Percentiles rank a stretch among this genome's conserved stretches.
Conservation (phyloP, 2,329 filamentous ascomycete species). For the Fusarium gaditjirri region DNA sequence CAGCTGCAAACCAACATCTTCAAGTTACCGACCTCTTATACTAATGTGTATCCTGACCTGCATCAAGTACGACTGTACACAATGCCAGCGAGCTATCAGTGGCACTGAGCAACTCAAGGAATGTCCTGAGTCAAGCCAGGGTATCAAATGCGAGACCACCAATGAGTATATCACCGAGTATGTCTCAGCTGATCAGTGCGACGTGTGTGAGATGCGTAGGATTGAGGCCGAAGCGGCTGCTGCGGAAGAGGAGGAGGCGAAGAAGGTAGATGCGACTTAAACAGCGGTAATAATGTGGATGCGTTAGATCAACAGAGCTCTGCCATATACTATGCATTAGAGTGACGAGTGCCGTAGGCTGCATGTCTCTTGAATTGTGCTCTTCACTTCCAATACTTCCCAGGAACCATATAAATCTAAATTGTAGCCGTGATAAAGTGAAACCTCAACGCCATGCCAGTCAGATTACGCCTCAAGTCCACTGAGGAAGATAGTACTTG, state of each 20-base stretch:
- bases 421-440: not conserved
- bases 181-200: constrained; percentile 23
- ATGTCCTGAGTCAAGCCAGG: not conserved
- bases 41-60: constrained; percentile 18
- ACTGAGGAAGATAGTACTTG: constrained; percentile 72
- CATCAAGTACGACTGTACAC: constrained; percentile 29
- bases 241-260: not conserved
- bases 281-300: not conserved
- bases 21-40: not conserved
- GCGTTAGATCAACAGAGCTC: not conserved
- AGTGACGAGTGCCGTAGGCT: not conserved
- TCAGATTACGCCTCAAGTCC: constrained; percentile 42
- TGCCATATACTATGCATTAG: not conserved
- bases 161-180: constrained; percentile 9
- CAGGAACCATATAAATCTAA: constrained; percentile 1
- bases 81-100: constrained; percentile 22
- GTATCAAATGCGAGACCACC: constrained; percentile 5
- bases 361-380: not conserved
- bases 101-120: constrained; percentile 4
- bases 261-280: not conserved
- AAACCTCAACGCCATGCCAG: constrained; percentile 1
- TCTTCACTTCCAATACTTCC: not conserved
- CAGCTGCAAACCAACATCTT: not conserved
- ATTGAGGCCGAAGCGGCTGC: not conserved
- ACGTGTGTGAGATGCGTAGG: constrained; percentile 24